Base-by-base conservation (phyloP, 352 stramenopile genomes). In the Phytophthora chlamydospora region DNA sequence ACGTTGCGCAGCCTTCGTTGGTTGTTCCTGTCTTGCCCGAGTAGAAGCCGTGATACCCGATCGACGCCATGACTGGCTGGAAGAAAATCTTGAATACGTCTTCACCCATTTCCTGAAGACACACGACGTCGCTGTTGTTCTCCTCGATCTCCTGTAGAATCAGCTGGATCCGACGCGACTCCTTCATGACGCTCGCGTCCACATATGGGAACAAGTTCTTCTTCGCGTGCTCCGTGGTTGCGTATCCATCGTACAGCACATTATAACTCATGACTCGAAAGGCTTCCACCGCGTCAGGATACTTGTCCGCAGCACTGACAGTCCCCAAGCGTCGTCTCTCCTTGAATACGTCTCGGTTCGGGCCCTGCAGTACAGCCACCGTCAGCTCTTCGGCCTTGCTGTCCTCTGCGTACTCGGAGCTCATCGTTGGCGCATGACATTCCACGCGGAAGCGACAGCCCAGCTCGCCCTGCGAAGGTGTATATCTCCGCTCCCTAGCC, bases 201-300 rank as follows among this genome's bases (percentile, higher is more conserved):
- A 73, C 81, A 52, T 90, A 90, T 42, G 77, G 65, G 51, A 91
- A 94, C 60, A 93, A 58, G 24, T 76, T 80, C 43, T 71, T 69
- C 58, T 85, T 68, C 19, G 76, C 69, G 24, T 83, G 78, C 12
- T 78, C 50, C 4, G 83, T 85, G 2, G 71, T 83, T 21, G 82
- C 83, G 43, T 93, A 94, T 3, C 85, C 84, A 35, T 85, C 75
- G 49, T 82, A 94, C 11, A 94, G 36, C 19, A 94, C 73, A 47
- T 94, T 94, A 63, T 94, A 94, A 48, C 68, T 89, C 85, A 94
- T 91, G 11, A 94, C 73, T 41, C 85, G 83, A 41, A 92, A 85
- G 4, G 62, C 66, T 10, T 81, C 59, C 1, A 38, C 24, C 11
- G 47, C 48, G 4, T 66, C 39, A 7, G 43, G 44, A 50, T 60